Evolutionary conservation across 2,329 filamentous ascomycete species (phyloP).

Genomic region (Talaromyces sp.): DNA sequence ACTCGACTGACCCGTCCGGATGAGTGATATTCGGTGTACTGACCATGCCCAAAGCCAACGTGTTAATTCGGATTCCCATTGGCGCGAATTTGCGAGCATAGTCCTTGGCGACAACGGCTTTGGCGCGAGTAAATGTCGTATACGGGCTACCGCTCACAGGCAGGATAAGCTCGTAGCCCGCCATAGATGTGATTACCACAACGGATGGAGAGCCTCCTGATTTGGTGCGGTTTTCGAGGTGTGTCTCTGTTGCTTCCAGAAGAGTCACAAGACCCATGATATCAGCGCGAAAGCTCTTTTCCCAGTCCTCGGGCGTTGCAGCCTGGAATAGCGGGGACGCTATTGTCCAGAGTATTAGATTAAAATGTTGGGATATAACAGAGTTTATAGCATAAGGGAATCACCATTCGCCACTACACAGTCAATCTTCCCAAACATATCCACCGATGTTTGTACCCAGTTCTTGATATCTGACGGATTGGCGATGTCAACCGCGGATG

Average conservation of each 20-base stretch:
- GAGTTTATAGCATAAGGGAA: too few species aligned
- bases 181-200: constrained; percentile 1
- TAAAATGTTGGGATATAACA: too few species aligned
- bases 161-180: not conserved
- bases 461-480: too few species aligned
- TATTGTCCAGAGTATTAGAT: not conserved
- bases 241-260: too few species aligned
- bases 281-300: not conserved
- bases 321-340: not conserved
- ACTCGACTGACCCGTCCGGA: not conserved
- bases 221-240: not conserved
- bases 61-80: not conserved
- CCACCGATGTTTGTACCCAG: too few species aligned
- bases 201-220: constrained; percentile 1
- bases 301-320: constrained; percentile 1
- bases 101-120: too few species aligned
- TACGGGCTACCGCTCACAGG: not conserved
- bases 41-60: not conserved
- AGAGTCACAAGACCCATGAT: not conserved
- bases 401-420: too few species aligned
- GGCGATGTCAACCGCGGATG: too few species aligned
- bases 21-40: not conserved
- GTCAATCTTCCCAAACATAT: too few species aligned
- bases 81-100: too few species aligned
- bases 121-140: too few species aligned